A percentile compares a stretch with the other conserved stretches of the same genome.
Evolutionary conservation across 192 early-diverging fungal genomes (phyloP).

Genomic region (Rhizophagus clarus): DNA sequence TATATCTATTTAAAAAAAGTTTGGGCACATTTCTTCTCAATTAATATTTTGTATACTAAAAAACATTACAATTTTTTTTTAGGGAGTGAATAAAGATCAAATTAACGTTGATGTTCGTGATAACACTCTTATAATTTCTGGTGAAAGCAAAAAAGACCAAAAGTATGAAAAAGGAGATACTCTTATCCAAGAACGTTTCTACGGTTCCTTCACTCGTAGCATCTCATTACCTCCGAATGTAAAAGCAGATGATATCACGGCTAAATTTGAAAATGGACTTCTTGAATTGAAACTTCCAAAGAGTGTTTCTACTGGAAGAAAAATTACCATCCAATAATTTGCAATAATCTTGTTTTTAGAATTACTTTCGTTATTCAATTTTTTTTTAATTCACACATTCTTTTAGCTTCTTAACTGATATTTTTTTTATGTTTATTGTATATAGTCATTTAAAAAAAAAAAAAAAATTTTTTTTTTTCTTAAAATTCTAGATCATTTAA

Average conservation of each 20-base stretch:
- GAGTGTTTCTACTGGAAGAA: constrained; percentile 39
- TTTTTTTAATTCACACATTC: too few relatives aligned
- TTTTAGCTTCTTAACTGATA: too few relatives aligned
- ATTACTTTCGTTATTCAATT: too few relatives aligned
- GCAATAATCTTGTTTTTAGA: too few relatives aligned
- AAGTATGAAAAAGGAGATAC: constrained; percentile 42
- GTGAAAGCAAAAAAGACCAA: constrained; percentile 39
- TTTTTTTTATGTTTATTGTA: too few relatives aligned
- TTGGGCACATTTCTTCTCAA: not conserved
- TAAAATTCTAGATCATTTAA: too few relatives aligned
- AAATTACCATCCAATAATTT: constrained; percentile 44
- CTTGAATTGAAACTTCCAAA: constrained; percentile 52
- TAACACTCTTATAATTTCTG: constrained; percentile 48
- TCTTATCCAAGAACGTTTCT: constrained; percentile 52
- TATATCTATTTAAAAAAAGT: too few relatives aligned
- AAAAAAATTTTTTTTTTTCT: too few relatives aligned
- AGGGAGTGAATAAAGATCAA: constrained; percentile 56
- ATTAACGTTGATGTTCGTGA: constrained; percentile 54
- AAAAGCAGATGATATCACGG: constrained; percentile 48
- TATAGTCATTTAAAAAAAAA: too few relatives aligned
- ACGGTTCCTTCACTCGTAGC: constrained; percentile 50
- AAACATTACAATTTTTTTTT: too few relatives aligned
- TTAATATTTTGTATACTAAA: not conserved
- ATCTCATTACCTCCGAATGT: constrained; percentile 52
- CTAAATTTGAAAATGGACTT: constrained; percentile 60